Evolutionary conservation across 805 yeast species (phyloP).

Genomic region (Wickerhamiella galacta): DNA sequence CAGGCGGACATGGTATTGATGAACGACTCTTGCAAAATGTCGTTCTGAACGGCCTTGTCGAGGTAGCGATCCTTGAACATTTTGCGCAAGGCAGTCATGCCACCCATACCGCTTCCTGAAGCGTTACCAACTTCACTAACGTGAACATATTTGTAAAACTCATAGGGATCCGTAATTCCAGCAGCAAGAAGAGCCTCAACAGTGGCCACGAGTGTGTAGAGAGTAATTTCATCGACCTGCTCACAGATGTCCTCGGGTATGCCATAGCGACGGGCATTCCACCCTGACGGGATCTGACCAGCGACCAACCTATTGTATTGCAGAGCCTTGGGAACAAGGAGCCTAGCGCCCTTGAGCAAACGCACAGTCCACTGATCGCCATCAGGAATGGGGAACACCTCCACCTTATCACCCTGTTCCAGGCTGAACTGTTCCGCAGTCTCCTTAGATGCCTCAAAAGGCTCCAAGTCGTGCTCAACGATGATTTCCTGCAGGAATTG

Average conservation of each 20-base stretch:
- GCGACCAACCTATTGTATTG: conserved; percentile 43
- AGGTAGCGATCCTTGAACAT: conserved; percentile 92
- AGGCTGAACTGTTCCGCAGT: conserved; percentile 88
- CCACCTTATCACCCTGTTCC: conserved; percentile 89
- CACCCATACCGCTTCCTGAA: conserved; percentile 99
- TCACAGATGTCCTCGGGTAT: conserved; percentile 78
- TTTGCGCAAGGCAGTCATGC: conserved; percentile 91
- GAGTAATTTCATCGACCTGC: conserved; percentile 94
- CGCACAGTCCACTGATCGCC: conserved; percentile 85
- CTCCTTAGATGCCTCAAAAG: conserved; percentile 88
- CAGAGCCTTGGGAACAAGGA: conserved; percentile 79
- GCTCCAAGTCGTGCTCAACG: conserved; percentile 89
- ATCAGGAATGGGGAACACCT: conserved; percentile 73
- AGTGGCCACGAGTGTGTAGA: conserved; percentile 82
- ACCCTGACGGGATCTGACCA: conserved; percentile 96
- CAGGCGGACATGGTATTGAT: conserved; percentile 99
- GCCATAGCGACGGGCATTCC: conserved; percentile 94
- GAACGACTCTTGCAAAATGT: conserved; percentile 92
- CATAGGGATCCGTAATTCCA: conserved; percentile 97
- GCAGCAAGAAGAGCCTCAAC: conserved; percentile 86
- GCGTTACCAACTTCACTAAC: conserved; percentile 98
- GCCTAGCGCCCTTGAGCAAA: conserved; percentile 81
- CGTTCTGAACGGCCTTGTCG: conserved; percentile 92
- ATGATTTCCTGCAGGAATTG: conserved; percentile 89
- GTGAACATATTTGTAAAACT: conserved; percentile 94